Evolutionary conservation across 352 stramenopile genomes (phyloP).

Genomic region (Phytopythium oedochilum): DNA sequence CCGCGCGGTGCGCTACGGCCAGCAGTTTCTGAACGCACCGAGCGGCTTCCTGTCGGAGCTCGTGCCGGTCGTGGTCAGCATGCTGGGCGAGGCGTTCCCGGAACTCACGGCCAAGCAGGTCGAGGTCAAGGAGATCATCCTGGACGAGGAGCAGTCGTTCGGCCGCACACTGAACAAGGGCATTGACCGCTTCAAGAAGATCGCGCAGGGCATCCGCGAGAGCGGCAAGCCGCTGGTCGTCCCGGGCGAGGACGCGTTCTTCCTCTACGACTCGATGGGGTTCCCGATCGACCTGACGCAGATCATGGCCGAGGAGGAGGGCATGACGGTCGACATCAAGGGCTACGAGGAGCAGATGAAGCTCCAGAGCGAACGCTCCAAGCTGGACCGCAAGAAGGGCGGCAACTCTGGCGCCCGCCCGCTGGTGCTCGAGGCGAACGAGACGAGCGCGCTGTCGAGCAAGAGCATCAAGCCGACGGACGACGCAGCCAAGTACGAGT

Average conservation of each 20-base stretch:
- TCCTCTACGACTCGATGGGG: constrained; percentile 71
- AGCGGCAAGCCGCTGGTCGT: constrained; percentile 15
- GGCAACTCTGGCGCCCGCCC: constrained; percentile 27
- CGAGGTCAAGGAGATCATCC: constrained; percentile 83
- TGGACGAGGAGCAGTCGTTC: constrained; percentile 70
- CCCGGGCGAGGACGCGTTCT: constrained; percentile 54
- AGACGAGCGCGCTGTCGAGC: constrained; percentile 88
- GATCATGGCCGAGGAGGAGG: constrained; percentile 51
- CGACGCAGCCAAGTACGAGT: constrained; percentile 94
- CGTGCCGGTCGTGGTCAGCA: constrained; percentile 90
- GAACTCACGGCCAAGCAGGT: constrained; percentile 84
- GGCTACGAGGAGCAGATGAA: constrained; percentile 50
- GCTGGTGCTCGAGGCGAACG: constrained; percentile 84
- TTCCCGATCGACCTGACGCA: constrained; percentile 77
- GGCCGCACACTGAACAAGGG: constrained; percentile 63
- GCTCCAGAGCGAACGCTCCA: constrained; percentile 47
- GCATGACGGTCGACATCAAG: constrained; percentile 40
- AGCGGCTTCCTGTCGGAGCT: constrained; percentile 95
- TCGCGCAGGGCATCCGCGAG: constrained; percentile 47
- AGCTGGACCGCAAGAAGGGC: constrained; percentile 85
- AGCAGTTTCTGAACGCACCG: constrained; percentile 86
- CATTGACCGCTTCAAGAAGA: constrained; percentile 50
- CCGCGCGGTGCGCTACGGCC: constrained; percentile 70
- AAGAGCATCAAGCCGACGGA: constrained; percentile 88
- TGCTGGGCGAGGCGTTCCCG: constrained; percentile 36